Base-by-base conservation (phyloP, 768 basidiomycete species). In the Phylloporus sp. region DNA sequence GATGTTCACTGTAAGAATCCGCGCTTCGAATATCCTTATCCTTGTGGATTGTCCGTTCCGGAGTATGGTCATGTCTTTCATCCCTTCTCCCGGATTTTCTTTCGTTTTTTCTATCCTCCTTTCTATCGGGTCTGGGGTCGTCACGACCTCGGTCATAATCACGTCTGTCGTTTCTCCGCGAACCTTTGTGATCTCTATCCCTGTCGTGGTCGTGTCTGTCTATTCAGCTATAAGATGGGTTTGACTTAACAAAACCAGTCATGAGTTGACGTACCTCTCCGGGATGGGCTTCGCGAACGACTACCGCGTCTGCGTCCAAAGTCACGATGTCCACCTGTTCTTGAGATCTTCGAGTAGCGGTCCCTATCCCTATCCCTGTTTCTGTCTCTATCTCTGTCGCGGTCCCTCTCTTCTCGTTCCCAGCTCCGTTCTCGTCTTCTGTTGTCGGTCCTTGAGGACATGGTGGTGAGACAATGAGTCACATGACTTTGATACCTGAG, bases 351-450 rank as follows among this genome's bases (percentile, higher is more conserved):
- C 24, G 77, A 62, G 46, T 78, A 68, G 22, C 79, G 72, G 53
- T 79, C 76, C 31, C 71, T 70, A 47, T 76, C 68, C 24, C 80
- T 77, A 50, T 75, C 63, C 23, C 59, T 59, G 35, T 72, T 40
- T 8, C 22, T 24, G 23, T 41, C 34, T 13, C 52, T 50, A 38
- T 57, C 59, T 15, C 59, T 57, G 45, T 62, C n/a, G n/a, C n/a
- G n/a, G n/a, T n/a, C 59, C 6, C 71, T 61, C 41, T 69, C 67
- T 59, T 71, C 71, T 28, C 70, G 75, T 53, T 86, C 84, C 80
- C 83, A 81, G 61, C 83, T 84, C 58, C 82, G 69, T 60, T 86
- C 84, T 53, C 80, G 78, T 64, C 78, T 70, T 62, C 80, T 75
- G 58, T 76, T 67, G 55, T 81, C 80, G 39, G 69, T 50, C 56